A percentile compares a stretch with the other conserved stretches of the same genome.
Evolutionary conservation across 805 yeast species (phyloP).

Genomic region (Komagataella ulmi): DNA sequence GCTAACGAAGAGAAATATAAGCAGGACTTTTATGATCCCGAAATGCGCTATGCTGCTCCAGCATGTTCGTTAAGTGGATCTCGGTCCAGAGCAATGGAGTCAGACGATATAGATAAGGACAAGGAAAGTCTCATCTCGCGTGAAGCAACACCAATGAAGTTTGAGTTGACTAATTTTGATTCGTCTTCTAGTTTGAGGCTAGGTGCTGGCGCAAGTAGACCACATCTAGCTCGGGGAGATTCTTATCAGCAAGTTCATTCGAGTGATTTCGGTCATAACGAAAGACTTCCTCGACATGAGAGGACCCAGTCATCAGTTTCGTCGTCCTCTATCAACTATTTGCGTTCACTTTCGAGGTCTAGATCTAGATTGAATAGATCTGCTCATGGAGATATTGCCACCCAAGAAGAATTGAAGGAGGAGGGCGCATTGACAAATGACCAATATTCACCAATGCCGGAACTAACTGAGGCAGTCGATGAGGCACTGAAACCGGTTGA

Average conservation of each 20-base stretch:
- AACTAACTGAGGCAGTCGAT: slow-evolving; percentile 35
- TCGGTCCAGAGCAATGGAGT: not conserved
- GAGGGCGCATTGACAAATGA: slow-evolving; percentile 51
- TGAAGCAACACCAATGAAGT: not conserved
- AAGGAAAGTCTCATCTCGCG: not conserved
- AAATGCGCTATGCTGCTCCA: not conserved
- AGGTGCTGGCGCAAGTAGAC: slow-evolving; percentile 14
- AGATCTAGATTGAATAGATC: slow-evolving; percentile 31
- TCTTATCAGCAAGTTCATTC: slow-evolving; percentile 48
- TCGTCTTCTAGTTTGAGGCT: not conserved
- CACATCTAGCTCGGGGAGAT: slow-evolving; percentile 70
- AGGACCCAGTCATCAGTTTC: slow-evolving; percentile 13
- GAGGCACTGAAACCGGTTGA: slow-evolving; percentile 25
- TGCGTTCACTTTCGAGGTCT: slow-evolving; percentile 55
- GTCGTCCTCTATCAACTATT: slow-evolving; percentile 34
- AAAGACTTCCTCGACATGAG: slow-evolving; percentile 25
- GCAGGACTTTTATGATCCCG: not conserved
- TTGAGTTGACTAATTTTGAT: not conserved
- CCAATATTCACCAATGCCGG: slow-evolving; percentile 30
- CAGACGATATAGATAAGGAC: not conserved
- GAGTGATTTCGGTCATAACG: slow-evolving; percentile 24
- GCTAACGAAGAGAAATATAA: not conserved
- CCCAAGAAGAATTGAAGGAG: slow-evolving; percentile 28
- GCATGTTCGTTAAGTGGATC: not conserved
- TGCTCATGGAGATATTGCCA: slow-evolving; percentile 8